Base-by-base conservation (phyloP, 768 basidiomycete species). In the Megacollybia marginata region DNA sequence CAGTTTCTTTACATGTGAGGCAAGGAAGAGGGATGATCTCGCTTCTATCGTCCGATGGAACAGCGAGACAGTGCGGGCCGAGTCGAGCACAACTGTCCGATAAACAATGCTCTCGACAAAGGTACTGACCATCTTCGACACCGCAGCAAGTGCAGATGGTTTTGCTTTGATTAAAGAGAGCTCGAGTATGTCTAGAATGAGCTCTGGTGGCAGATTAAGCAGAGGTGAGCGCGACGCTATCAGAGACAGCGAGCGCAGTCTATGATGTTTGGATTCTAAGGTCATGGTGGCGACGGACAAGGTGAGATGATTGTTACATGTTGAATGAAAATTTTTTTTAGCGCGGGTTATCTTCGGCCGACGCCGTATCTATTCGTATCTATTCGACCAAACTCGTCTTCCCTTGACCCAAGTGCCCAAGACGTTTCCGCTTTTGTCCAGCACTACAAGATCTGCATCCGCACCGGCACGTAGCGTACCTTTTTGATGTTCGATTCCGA, bases 381-480 rank as follows among this genome's bases (percentile, higher is more conserved):
- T 4, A 4, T 40, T 13, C 18, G 58, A 68, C 87, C 87, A 92
- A 8, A 83, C 84, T 58, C 83, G 73, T 63, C 75, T 80, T 5
- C 89, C 92, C 55, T 69, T 77, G 16, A 92, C 82, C 87, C 87
- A 90, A 11, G 87, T 88, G 53, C 75, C 77, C 33, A 83, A 65
- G 13, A 87, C 81, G 44, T 72, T 68, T 4, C 89, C 88, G 44
- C 75, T 70, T 49, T 74, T 70, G 59, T 88, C 82, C 43, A 92
- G 75, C 23, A 93, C 80, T 35, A 83, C 78, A 34, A 95, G 67
- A 66, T 95, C 92, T 9, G 91, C 92, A 61, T 93, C 87, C 31
- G 82, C 88, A n/a, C 88, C 91, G 1, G 85, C 68, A 44, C 83
- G 76, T 19, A 94, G 69, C 16, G 85, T 85, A 19, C 92, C 92